Percentiles rank a stretch among this genome's conserved stretches.
phyloP scores from a whole-genome alignment of 257 asterid genomes.

The Plantago ovata region DNA sequence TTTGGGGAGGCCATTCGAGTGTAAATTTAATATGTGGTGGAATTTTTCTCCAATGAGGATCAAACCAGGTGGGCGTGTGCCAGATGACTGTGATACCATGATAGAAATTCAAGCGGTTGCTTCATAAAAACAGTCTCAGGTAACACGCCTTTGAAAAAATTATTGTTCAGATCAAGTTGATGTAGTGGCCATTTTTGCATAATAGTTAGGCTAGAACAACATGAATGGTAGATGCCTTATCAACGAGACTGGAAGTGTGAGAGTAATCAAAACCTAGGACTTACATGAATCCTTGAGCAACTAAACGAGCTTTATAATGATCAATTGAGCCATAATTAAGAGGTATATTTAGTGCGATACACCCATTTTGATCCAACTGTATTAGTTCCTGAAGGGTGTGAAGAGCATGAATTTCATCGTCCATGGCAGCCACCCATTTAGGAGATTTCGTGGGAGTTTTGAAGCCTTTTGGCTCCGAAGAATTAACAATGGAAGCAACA shows the following conservation, averaged over 20 bases:
- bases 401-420: not conserved
- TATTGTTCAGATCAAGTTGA: too few species aligned
- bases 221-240: not conserved
- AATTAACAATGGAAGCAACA: not conserved
- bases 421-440: not conserved
- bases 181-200: not conserved
- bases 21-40: too few species aligned
- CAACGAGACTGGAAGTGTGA: not conserved
- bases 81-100: too few species aligned
- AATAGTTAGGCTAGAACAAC: not conserved
- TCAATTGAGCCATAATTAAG: not conserved
- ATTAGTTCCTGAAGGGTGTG: not conserved
- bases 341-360: not conserved
- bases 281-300: not conserved
- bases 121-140: too few species aligned
- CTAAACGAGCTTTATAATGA: not conserved
- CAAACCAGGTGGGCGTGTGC: too few species aligned
- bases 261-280: not conserved
- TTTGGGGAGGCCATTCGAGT: too few species aligned
- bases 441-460: not conserved
- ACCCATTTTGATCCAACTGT: not conserved
- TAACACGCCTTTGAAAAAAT: too few species aligned
- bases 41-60: too few species aligned
- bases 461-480: not conserved
- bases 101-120: too few species aligned